Evolutionary conservation across 345 rosid species (phyloP).

Genomic region (Eucalyptus cloeziana): DNA sequence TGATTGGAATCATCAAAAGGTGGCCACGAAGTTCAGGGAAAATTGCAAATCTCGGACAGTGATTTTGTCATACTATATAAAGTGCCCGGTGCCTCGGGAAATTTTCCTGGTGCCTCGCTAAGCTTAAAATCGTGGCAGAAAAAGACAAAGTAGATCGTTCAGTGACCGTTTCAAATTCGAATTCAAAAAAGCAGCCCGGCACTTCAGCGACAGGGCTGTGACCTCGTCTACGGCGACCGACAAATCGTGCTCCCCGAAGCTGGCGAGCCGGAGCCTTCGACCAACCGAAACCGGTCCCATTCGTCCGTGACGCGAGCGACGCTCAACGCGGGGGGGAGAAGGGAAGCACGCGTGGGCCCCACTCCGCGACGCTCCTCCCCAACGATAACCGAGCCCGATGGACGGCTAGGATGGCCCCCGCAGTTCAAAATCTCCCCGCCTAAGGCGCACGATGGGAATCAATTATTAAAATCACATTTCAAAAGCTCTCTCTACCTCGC

Average conservation of each 20-base stretch:
- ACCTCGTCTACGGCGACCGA: background rate
- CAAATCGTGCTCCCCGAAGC: background rate
- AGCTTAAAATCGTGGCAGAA: background rate
- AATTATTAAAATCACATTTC: background rate
- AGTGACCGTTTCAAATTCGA: conserved; percentile 31
- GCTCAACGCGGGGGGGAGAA: background rate
- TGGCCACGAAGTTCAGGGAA: background rate
- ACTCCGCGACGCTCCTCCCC: background rate
- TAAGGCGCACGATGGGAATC: background rate
- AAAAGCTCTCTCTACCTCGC: background rate
- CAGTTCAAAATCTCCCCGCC: background rate
- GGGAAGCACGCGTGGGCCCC: background rate
- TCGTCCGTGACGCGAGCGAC: background rate
- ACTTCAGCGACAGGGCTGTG: background rate
- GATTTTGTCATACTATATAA: background rate
- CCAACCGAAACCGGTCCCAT: background rate
- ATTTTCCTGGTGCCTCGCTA: background rate
- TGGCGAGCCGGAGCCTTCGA: background rate
- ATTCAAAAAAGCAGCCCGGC: background rate
- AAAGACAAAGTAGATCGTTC: background rate
- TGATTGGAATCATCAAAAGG: background rate
- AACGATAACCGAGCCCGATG: background rate
- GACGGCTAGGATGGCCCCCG: background rate
- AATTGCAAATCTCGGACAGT: background rate
- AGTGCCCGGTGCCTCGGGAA: background rate